These are phyloP conservation scores for Cajanus cajan DNA, from an alignment of 306 rosid species.

Conservation along the genomic window DNA sequence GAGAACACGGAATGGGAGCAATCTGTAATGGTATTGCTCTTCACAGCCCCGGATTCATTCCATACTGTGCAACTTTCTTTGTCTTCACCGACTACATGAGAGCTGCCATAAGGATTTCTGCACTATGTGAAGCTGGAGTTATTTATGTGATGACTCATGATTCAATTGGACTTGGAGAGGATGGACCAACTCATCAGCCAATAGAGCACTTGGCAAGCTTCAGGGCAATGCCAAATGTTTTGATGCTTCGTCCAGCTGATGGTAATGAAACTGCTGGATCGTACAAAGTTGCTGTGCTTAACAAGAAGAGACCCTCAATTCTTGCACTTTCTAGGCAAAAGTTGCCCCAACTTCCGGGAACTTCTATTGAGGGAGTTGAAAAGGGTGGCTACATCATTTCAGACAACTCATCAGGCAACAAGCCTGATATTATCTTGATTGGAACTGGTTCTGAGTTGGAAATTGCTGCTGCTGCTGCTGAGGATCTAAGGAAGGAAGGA, in stretches of 20 bases:
- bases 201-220: conserved; percentile 98
- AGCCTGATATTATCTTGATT: conserved; percentile 88
- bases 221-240: conserved; percentile 94
- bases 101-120: conserved; percentile 95
- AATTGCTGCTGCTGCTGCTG: conserved; percentile 83
- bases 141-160: conserved; percentile 98
- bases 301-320: conserved; percentile 86
- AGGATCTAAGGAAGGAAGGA: conserved; percentile 87
- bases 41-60: conserved; percentile 92
- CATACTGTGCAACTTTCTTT: conserved; percentile 98
- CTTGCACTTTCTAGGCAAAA: conserved; percentile 97
- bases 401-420: conserved; percentile 84
- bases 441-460: conserved; percentile 98
- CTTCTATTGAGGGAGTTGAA: conserved; percentile 87
- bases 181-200: conserved; percentile 99
- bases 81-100: conserved; percentile 99
- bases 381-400: conserved; percentile 94
- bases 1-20: conserved; percentile 99
- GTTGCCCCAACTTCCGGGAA: conserved; percentile 76
- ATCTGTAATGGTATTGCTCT: conserved; percentile 85
- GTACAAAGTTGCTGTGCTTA: conserved; percentile 78
- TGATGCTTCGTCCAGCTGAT: conserved; percentile 99
- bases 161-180: conserved; percentile 99
- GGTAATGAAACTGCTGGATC: conserved; percentile 99
- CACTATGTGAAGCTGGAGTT: conserved; percentile 75